Percentiles rank a stretch among this genome's conserved stretches.
phyloP scores from a whole-genome alignment of 2,329 filamentous ascomycete genomes.

The Colletotrichum camelliae region DNA sequence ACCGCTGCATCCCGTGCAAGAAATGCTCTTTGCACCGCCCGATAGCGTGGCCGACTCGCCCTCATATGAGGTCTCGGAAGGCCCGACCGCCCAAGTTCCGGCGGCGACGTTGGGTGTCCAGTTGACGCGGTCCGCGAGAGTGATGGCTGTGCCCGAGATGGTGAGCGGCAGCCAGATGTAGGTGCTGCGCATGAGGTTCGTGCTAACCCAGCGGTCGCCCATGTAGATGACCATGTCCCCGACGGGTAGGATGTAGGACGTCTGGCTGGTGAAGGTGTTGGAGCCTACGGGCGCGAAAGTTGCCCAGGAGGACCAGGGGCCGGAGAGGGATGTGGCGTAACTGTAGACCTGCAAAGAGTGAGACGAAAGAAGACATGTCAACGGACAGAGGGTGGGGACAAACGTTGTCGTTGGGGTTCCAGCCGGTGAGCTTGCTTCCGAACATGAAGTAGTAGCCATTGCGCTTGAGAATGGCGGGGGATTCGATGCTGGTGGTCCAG shows the following conservation, averaged over 20 bases:
- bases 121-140: conserved; percentile 56
- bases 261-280: conserved; percentile 67
- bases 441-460: conserved; percentile 70
- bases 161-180: conserved; percentile 70
- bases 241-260: conserved; percentile 59
- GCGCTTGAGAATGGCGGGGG: conserved; percentile 67
- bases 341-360: conserved; percentile 48
- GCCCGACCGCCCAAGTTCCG: conserved; percentile 48
- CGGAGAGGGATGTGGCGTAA: conserved; percentile 60
- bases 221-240: conserved; percentile 61
- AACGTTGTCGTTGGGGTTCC: conserved; percentile 69
- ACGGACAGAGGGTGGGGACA: background rate
- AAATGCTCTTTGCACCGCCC: conserved; percentile 48
- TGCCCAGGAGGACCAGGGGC: conserved; percentile 66
- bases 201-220: conserved; percentile 69
- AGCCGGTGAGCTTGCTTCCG: conserved; percentile 61
- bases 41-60: conserved; percentile 54
- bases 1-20: conserved; percentile 59
- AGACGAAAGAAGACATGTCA: background rate
- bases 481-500: conserved; percentile 62
- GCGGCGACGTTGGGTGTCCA: conserved; percentile 55
- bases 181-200: conserved; percentile 63
- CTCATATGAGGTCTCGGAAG: conserved; percentile 54
- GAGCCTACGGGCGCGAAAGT: conserved; percentile 62
- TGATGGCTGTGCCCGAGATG: conserved; percentile 57